Evolutionary conservation across 306 rosid genomes (phyloP).

Genomic region (Castanea crenata): DNA sequence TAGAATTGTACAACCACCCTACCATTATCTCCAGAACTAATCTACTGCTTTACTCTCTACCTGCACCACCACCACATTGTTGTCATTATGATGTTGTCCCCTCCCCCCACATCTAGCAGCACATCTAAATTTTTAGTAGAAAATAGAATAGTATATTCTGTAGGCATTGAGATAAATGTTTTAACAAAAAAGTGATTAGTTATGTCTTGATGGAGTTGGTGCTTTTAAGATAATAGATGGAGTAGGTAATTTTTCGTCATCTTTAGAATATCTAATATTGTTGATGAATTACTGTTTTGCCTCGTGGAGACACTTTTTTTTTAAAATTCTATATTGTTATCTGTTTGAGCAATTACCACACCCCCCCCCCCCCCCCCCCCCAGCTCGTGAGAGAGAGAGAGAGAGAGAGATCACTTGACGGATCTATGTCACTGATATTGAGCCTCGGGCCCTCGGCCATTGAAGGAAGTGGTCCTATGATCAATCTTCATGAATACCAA

Average conservation of each 20-base stretch:
- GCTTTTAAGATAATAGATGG: not conserved
- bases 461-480: not conserved
- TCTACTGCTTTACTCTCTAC: not conserved
- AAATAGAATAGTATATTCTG: not conserved
- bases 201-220: not conserved
- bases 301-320: not conserved
- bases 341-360: not conserved
- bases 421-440: not conserved
- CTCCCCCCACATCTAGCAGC: not conserved
- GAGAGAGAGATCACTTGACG: not conserved
- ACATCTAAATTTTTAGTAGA: not conserved
- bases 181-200: not conserved
- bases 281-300: not conserved
- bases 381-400: too few relatives aligned
- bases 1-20: not conserved
- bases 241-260: not conserved
- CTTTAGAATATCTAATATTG: not conserved
- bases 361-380: not conserved
- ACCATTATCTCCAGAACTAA: not conserved
- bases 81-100: not conserved
- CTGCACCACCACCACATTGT: not conserved
- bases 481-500: not conserved
- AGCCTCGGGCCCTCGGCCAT: not conserved
- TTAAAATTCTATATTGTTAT: not conserved
- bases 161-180: not conserved